These are phyloP conservation scores for Coemansia sp. DNA, from an alignment of 192 early-diverging fungal species.

Conservation along the genomic window DNA sequence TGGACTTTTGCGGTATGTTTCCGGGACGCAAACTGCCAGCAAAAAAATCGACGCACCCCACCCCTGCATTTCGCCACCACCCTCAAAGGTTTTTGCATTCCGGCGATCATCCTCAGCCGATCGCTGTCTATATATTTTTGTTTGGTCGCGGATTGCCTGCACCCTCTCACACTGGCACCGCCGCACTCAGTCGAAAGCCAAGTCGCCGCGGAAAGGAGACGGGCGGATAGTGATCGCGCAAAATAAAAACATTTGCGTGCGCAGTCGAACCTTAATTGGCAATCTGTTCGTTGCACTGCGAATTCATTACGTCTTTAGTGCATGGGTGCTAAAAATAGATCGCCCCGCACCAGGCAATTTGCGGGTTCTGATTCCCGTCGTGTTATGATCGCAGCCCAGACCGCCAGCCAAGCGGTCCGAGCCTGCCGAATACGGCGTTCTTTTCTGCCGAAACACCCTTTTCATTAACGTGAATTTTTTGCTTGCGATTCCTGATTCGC, in stretches of 20 bases:
- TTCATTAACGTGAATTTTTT: slow-evolving; percentile 4
- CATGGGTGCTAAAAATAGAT: slow-evolving; percentile 6
- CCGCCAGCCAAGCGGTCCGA: slow-evolving; percentile 1
- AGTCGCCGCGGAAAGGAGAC: neutral
- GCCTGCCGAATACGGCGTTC: neutral
- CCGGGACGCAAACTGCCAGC: neutral
- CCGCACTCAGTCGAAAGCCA: neutral
- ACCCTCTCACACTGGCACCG: slow-evolving; percentile 5
- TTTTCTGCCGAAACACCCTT: neutral
- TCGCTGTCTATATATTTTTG: slow-evolving; percentile 5
- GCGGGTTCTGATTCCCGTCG: slow-evolving; percentile 2
- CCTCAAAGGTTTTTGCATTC: neutral
- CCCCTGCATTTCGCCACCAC: slow-evolving; percentile 6
- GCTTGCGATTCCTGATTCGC: neutral
- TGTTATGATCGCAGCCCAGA: slow-evolving; percentile 8
- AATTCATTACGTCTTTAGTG: slow-evolving; percentile 12
- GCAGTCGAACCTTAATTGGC: slow-evolving; percentile 3
- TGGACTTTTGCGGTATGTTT: slow-evolving; percentile 6
- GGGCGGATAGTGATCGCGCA: slow-evolving; percentile 1
- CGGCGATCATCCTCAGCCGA: slow-evolving; percentile 1
- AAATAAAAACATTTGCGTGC: neutral
- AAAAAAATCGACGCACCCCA: neutral
- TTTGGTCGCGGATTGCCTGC: slow-evolving; percentile 1
- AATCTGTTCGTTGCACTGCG: neutral
- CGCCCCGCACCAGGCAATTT: neutral